Evolutionary conservation across 1,284 basidiomycete species (phyloP).

Genomic region (Exsudoporus floridanus): DNA sequence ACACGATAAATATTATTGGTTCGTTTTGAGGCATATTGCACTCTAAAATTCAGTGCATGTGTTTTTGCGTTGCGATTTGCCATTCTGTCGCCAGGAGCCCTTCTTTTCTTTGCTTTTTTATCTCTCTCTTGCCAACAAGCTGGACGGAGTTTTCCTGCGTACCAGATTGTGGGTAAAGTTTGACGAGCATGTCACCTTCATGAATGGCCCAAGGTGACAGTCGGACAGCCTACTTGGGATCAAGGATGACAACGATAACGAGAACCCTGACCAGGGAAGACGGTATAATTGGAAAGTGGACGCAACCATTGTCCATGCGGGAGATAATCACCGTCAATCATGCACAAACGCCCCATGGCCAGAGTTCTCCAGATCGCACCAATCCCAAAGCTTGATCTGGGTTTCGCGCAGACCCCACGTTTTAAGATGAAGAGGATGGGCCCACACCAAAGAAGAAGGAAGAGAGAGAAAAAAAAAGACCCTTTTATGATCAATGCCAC

Average conservation of each 20-base stretch:
- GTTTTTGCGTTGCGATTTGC: conserved; percentile 14
- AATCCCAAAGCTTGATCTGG: conserved; percentile 1
- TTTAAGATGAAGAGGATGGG: background rate
- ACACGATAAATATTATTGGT: background rate
- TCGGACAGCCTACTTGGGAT: conserved; percentile 6
- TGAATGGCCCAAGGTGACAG: conserved; percentile 6
- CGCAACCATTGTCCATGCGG: conserved; percentile 10
- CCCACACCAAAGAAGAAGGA: too few relatives aligned
- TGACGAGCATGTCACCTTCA: conserved; percentile 7
- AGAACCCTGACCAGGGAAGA: conserved; percentile 8
- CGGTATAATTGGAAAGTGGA: background rate
- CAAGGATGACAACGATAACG: conserved; percentile 10
- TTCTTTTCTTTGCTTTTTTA: background rate
- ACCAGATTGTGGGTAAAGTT: conserved; percentile 20
- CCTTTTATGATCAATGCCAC: background rate
- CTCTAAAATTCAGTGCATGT: background rate
- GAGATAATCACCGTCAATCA: conserved; percentile 30
- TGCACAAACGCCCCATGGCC: conserved; percentile 3
- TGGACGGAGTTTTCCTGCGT: conserved; percentile 10
- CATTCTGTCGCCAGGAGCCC: background rate
- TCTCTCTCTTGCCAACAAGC: background rate
- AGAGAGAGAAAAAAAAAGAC: too few relatives aligned
- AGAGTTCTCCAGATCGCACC: background rate
- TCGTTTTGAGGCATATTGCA: conserved; percentile 24
- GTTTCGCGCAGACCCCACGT: background rate